These are phyloP conservation scores for Neurospora sp. DNA, from an alignment of 495 filamentous ascomycete species.

Conservation along the genomic window DNA sequence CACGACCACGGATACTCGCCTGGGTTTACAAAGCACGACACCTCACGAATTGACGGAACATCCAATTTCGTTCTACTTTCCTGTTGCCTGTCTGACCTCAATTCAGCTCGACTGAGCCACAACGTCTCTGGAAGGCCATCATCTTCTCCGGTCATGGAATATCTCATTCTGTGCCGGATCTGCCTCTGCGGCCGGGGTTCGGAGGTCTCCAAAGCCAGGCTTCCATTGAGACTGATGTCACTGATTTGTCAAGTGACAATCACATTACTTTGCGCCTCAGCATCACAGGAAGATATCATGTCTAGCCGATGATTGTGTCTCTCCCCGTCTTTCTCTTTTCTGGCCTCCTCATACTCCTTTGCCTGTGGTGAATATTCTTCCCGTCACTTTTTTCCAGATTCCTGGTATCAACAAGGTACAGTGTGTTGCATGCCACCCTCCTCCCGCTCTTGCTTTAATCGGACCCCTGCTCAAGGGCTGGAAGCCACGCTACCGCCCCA, in stretches of 20 bases:
- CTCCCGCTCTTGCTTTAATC: constrained; percentile 17
- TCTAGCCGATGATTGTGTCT: not conserved
- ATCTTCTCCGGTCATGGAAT: not conserved
- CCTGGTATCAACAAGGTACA: not conserved
- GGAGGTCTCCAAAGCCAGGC: constrained; percentile 4
- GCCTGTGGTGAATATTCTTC: not conserved
- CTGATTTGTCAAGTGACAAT: not conserved
- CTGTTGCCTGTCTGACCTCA: not conserved
- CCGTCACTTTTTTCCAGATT: not conserved
- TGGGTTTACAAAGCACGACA: not conserved
- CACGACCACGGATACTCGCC: not conserved
- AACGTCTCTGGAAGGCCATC: not conserved
- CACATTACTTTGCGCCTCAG: not conserved
- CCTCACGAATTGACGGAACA: not conserved
- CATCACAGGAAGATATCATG: not conserved
- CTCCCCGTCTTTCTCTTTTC: not conserved
- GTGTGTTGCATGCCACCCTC: not conserved
- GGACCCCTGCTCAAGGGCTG: constrained; percentile 1
- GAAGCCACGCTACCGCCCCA: constrained; percentile 8
- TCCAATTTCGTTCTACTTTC: not conserved
- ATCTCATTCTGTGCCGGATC: not conserved
- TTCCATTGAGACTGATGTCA: not conserved
- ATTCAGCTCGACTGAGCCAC: not conserved
- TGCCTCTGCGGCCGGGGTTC: not conserved
- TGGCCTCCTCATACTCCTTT: not conserved